Percentiles rank a stretch among this genome's conserved stretches.
These are phyloP conservation scores for Agapanthus africanus DNA, from an alignment of 106 monocot genomes.

Conservation along the genomic window DNA sequence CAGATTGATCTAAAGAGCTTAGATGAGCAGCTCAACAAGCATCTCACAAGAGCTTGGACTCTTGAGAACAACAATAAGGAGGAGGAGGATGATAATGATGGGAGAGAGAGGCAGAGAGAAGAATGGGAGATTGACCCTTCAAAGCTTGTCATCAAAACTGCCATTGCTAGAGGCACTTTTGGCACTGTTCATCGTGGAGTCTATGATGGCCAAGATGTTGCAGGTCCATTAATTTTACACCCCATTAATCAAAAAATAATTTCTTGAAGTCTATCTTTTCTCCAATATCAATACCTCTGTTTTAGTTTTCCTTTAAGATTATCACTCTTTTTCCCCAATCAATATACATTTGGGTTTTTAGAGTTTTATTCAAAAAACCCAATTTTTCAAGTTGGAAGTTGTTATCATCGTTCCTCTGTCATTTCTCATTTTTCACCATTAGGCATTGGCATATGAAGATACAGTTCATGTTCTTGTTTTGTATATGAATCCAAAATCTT, in stretches of 20 bases:
- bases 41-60: constrained; percentile 49
- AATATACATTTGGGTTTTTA: background rate
- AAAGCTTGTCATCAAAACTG: constrained; percentile 64
- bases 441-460: background rate
- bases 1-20: constrained; percentile 89
- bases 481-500: too few species aligned
- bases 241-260: too few species aligned
- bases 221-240: constrained; percentile 35
- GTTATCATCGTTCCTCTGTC: background rate
- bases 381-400: background rate
- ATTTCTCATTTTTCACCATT: background rate
- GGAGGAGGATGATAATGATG: background rate
- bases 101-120: constrained; percentile 43
- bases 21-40: constrained; percentile 83
- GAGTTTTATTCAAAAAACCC: background rate
- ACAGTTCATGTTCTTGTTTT: too few species aligned
- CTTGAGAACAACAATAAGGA: constrained; percentile 35
- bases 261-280: background rate
- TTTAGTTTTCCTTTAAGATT: background rate
- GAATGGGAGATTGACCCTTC: constrained; percentile 87
- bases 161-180: constrained; percentile 83
- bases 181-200: constrained; percentile 84
- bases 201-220: constrained; percentile 78
- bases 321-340: background rate
- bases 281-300: background rate